Evolutionary conservation across 2,329 filamentous ascomycete genomes (phyloP).

Genomic region (Fusarium secorum): DNA sequence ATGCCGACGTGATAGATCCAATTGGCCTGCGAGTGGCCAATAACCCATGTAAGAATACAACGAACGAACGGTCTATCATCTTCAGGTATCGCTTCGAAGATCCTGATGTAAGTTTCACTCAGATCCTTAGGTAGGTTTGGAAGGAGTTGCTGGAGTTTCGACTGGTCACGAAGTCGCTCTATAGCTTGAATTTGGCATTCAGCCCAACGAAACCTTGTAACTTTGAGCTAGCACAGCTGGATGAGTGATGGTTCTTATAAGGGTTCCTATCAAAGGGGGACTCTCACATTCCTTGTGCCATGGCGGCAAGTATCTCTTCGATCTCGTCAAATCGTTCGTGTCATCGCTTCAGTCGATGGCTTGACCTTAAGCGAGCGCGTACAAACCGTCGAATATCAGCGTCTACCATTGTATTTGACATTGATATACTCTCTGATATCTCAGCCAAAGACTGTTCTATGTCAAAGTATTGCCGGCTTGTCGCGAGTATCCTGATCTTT

Average conservation of each 20-base stretch:
- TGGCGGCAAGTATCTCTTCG: not conserved
- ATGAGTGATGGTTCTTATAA: fast-evolving
- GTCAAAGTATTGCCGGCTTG: not conserved
- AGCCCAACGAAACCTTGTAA: not conserved
- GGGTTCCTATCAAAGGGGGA: fast-evolving
- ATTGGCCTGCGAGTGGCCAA: fast-evolving
- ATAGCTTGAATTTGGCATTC: not conserved
- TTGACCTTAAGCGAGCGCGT: not conserved
- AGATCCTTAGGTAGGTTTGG: not conserved
- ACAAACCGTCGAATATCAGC: not conserved
- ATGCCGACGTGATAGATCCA: not conserved
- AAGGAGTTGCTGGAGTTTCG: not conserved
- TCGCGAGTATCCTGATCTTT: not conserved
- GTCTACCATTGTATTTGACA: not conserved
- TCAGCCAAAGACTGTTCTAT: not conserved
- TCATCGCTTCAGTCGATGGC: not conserved
- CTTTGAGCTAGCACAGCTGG: not conserved
- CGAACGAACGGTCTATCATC: not conserved
- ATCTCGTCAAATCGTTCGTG: not conserved
- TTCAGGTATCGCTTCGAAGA: not conserved
- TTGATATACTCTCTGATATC: not conserved
- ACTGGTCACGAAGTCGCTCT: not conserved
- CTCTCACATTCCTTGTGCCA: not conserved
- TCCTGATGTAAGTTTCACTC: not conserved
- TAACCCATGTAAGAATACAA: not conserved